Conservation (phyloP, 2,329 filamentous ascomycete genomes). For the Aspergillus sp. region DNA sequence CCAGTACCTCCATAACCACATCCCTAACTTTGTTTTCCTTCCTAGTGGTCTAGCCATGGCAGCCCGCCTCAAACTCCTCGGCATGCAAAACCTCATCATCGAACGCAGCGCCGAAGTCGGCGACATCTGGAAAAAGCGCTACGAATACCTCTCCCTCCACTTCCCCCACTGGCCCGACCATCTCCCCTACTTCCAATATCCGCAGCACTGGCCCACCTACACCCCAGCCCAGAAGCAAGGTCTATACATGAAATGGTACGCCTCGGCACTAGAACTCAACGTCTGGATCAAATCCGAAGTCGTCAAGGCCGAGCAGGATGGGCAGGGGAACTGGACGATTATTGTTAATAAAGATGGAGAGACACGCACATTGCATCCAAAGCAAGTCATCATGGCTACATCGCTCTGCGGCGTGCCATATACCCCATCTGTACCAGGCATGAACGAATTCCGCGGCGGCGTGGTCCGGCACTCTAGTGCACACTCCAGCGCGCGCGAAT, state of each 20-base stretch:
- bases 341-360: conserved; percentile 20
- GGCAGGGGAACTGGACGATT: conserved; percentile 21
- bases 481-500: conserved; percentile 24
- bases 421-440: conserved; percentile 32
- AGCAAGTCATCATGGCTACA: conserved; percentile 28
- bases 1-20: too few relatives aligned
- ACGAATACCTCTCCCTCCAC: conserved; percentile 34
- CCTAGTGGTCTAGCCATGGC: conserved; percentile 26
- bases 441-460: conserved; percentile 24
- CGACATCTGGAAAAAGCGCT: conserved; percentile 33
- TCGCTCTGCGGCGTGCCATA: conserved; percentile 26
- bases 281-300: conserved; percentile 27
- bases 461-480: conserved; percentile 24
- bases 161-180: conserved; percentile 32
- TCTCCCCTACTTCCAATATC: conserved; percentile 33
- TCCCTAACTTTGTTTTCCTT: not conserved
- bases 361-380: conserved; percentile 24
- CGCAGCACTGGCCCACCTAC: conserved; percentile 33
- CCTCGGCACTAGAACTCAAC: conserved; percentile 26
- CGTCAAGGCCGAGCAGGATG: conserved; percentile 21
- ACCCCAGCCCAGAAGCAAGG: conserved; percentile 32
- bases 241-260: conserved; percentile 31
- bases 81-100: conserved; percentile 30
- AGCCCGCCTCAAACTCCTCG: conserved; percentile 26
- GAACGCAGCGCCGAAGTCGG: conserved; percentile 28